Evolutionary conservation across 768 basidiomycete genomes (phyloP).

Genomic region (Lactarius trivialis): DNA sequence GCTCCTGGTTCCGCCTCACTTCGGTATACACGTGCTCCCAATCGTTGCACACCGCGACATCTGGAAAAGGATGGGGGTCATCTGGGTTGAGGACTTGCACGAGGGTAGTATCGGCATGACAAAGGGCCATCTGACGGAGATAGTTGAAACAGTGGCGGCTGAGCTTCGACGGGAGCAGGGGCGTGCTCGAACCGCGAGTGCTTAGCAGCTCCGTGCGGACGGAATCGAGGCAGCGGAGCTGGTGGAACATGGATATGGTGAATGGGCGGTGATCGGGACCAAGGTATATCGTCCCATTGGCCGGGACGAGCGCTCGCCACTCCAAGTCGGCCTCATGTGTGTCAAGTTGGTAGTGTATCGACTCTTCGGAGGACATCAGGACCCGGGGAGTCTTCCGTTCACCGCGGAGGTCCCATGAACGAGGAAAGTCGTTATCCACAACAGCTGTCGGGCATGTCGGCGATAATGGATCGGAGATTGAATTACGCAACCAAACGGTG

Average conservation of each 20-base stretch:
- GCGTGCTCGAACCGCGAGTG: constrained; percentile 26
- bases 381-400: not conserved
- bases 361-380: constrained; percentile 3
- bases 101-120: constrained; percentile 35
- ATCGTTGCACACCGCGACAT: constrained; percentile 2
- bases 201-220: constrained; percentile 27
- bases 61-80: not conserved
- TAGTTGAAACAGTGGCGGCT: constrained; percentile 36
- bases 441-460: not conserved
- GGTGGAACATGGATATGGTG: constrained; percentile 38
- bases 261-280: constrained; percentile 19
- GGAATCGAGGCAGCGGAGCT: constrained; percentile 37
- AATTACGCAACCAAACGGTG: not conserved
- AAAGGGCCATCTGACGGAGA: constrained; percentile 34
- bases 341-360: not conserved
- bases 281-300: not conserved
- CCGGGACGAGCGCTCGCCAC: not conserved
- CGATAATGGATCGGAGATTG: not conserved
- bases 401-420: not conserved
- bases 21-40: constrained; percentile 3
- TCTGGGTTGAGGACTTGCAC: constrained; percentile 11
- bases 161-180: constrained; percentile 26
- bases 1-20: not conserved
- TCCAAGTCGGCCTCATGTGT: not conserved
- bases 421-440: not conserved